Percentiles rank a stretch among this genome's conserved stretches.
Evolutionary conservation across 768 basidiomycete species (phyloP).

Genomic region (Tylopilus sp.): DNA sequence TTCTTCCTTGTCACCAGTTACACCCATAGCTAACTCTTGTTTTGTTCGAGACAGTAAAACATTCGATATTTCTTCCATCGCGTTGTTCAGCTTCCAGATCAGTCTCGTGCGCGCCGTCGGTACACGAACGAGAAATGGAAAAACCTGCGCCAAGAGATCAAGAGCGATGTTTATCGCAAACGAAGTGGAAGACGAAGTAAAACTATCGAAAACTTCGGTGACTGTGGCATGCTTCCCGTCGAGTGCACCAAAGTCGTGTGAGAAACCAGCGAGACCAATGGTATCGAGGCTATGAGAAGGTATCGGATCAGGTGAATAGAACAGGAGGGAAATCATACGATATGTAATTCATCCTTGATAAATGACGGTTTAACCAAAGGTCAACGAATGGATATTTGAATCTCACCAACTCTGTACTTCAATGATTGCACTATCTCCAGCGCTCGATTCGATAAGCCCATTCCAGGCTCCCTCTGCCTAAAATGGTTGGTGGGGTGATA

Average conservation of each 20-base stretch:
- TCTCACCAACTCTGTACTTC: slow-evolving; percentile 37
- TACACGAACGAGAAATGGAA: slow-evolving; percentile 36
- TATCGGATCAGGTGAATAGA: not conserved
- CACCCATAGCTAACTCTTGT: slow-evolving; percentile 29
- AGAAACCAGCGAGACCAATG: slow-evolving; percentile 60
- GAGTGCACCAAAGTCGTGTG: slow-evolving; percentile 54
- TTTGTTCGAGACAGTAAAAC: slow-evolving; percentile 37
- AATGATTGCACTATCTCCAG: slow-evolving; percentile 25
- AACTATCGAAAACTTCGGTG: slow-evolving; percentile 38
- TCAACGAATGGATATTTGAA: too few relatives aligned
- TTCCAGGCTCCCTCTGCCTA: slow-evolving; percentile 34
- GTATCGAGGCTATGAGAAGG: slow-evolving; percentile 43
- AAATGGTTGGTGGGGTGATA: too few relatives aligned
- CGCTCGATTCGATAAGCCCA: slow-evolving; percentile 20
- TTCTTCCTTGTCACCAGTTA: slow-evolving; percentile 24
- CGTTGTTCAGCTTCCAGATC: slow-evolving; percentile 17
- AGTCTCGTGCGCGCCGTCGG: slow-evolving; percentile 37
- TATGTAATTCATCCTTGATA: slow-evolving; percentile 32
- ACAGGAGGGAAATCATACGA: slow-evolving; percentile 20
- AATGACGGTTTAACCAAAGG: not conserved
- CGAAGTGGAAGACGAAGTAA: slow-evolving; percentile 16
- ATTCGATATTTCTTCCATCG: slow-evolving; percentile 41
- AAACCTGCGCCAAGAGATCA: slow-evolving; percentile 34
- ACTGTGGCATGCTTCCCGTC: slow-evolving; percentile 45
- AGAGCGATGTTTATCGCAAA: slow-evolving; percentile 30